A percentile compares a stretch with the other conserved stretches of the same genome.
These are phyloP conservation scores for Kregervanrija fluxuum DNA, from an alignment of 805 yeast genomes.

Conservation along the genomic window DNA sequence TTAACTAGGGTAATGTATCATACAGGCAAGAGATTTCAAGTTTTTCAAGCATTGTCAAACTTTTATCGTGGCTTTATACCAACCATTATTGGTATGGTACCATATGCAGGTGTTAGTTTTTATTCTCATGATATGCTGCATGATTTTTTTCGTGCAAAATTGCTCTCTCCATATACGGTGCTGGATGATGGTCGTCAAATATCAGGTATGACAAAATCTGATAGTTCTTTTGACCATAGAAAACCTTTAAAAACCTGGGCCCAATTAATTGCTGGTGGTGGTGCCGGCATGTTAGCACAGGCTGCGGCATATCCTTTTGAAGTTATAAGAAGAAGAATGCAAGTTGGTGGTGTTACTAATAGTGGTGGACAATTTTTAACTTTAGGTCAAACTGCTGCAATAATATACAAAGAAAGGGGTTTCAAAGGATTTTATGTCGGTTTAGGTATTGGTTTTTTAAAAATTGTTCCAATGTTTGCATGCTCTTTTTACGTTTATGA, in stretches of 20 bases:
- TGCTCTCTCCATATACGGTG: constrained; percentile 48
- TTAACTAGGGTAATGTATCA: constrained; percentile 24
- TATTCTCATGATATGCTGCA: constrained; percentile 89
- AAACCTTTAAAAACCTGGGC: constrained; percentile 84
- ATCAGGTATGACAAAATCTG: constrained; percentile 21
- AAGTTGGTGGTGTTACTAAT: constrained; percentile 77
- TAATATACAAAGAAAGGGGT: constrained; percentile 70
- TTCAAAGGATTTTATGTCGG: constrained; percentile 89
- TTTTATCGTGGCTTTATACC: constrained; percentile 94
- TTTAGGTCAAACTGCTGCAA: constrained; percentile 45
- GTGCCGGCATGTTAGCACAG: constrained; percentile 93
- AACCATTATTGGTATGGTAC: constrained; percentile 91
- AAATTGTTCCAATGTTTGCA: constrained; percentile 95
- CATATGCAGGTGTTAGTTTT: constrained; percentile 96
- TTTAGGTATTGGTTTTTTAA: constrained; percentile 87
- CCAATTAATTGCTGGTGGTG: constrained; percentile 86
- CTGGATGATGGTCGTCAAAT: constrained; percentile 7
- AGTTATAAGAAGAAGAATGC: constrained; percentile 90
- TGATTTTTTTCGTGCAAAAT: constrained; percentile 67
- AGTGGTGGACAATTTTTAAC: constrained; percentile 48
- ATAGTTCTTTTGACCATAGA: constrained; percentile 36
- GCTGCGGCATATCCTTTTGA: constrained; percentile 97
- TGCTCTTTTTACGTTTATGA: constrained; percentile 94
- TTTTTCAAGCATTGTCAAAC: constrained; percentile 41
- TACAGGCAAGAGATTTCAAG: constrained; percentile 19